Base-by-base conservation (phyloP, 371 early-diverging fungal genomes). In the Mucor plumbeus region DNA sequence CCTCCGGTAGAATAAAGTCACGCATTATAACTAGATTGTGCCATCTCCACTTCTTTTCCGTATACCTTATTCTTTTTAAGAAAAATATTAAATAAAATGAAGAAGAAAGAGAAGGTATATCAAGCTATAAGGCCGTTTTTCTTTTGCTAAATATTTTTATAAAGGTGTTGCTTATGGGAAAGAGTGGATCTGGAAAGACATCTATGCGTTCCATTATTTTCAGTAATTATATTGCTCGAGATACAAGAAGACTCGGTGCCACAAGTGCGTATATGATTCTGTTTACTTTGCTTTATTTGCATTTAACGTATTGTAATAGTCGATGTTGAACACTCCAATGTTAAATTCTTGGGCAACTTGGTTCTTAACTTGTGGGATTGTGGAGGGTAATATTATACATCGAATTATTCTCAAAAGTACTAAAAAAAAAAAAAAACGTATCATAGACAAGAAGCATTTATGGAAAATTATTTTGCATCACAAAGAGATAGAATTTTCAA, bases 141-240 rank as follows among this genome's bases (percentile, higher is more conserved):
- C 10, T 21, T 11, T 26, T 26, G 4, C 11, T 50, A 21, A 50
- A 4, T 26, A 8, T 50, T 50, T 26, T 4, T 21, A 21, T 9
- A 50, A 10, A 94, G 93, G 94, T 98, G 11, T 86, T 98, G 55
- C 87, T 98, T 76, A 97, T 98, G 98, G 98, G 98, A 44, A 94
- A 95, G 78, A 91, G 91, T 72, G 97, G 98, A n/a, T 91, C 94
- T 11, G 98, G 98, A 55, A 98, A 98, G 88, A 98, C 98, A 26
- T 96, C 97, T 54, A 98, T 98, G 98, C 89, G 98, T 59, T 95
- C 95, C 56, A 95, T 98, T 75, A 97, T 98, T 69, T 98, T 98
- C 74, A 93, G 97, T 19, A 97, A 97, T 79, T 96, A 96, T 74
- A 92, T 96, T 70, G 97, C 97, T 3, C 75, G 92, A 70, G 98